phyloP scores from a whole-genome alignment of 805 yeast species.

The Zygosaccharomyces siamensis region DNA sequence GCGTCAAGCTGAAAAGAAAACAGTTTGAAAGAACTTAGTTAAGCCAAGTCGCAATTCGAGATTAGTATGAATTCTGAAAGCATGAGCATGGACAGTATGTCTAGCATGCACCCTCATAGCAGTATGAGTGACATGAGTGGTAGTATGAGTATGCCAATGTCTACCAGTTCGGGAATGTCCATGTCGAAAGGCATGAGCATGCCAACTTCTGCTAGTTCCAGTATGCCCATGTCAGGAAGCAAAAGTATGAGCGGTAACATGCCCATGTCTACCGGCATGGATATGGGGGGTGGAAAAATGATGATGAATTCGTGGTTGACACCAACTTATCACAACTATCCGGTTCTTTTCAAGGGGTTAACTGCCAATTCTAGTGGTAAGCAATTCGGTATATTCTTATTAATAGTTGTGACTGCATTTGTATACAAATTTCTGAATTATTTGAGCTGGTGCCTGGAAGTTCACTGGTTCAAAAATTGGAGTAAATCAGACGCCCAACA shows the following conservation, averaged over 20 bases:
- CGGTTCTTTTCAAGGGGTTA: constrained; percentile 57
- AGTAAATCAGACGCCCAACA: constrained; percentile 16
- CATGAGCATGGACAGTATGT: constrained; percentile 9
- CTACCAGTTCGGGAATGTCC: constrained; percentile 8
- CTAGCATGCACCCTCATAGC: neutral
- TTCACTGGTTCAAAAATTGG: constrained; percentile 52
- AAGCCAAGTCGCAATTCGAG: neutral
- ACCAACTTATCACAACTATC: constrained; percentile 45
- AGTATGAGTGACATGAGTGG: constrained; percentile 1
- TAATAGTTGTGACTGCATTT: constrained; percentile 55
- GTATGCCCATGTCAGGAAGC: neutral
- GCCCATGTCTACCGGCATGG: constrained; percentile 12
- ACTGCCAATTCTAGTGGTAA: constrained; percentile 51
- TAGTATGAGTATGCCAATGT: constrained; percentile 13
- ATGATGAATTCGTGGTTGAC: constrained; percentile 59
- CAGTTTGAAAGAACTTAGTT: no score
- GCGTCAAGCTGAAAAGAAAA: no score
- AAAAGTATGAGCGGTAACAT: constrained; percentile 4
- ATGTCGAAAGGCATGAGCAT: constrained; percentile 12
- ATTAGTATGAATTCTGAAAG: constrained; percentile 8
- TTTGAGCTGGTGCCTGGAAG: constrained; percentile 59
- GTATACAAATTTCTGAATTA: constrained; percentile 57
- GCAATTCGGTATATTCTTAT: constrained; percentile 69
- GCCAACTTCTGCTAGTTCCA: neutral
- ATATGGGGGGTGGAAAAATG: constrained; percentile 27